Base-by-base conservation (phyloP, 139 green algal genomes). In the Eudorina sp. region DNA sequence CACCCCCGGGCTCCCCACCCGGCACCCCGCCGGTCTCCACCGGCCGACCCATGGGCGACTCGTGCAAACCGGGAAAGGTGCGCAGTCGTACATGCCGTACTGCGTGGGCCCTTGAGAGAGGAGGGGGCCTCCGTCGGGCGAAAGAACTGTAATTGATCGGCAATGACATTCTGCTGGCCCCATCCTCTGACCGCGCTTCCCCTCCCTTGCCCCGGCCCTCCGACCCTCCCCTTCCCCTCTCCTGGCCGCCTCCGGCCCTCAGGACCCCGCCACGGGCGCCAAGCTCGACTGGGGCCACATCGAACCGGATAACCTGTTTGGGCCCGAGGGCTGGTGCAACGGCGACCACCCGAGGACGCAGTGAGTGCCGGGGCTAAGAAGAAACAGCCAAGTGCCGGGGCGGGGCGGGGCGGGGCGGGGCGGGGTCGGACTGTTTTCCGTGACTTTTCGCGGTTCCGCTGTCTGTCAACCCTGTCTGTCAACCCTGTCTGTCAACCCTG, bases 291-390 rank as follows among this genome's bases (percentile, higher is more conserved):
- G 82, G 83, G 90, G 92, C 31, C 29, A 27, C 21, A 34, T 74
- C 0, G n/a, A 84, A 6, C 83, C 74, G 13, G 90, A 91, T 2
- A 62, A 93, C 19, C 31, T 95, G 31, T 92, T 92, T 38, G 93
- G 93, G 3, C 69, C 51, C 0, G 27, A 92, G 1, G 93, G 93
- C 41, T 95, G 92, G 91, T 95, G 93, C 83, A 89, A 94, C 62
- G 75, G 89, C 25, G 89, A 90, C n/a, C 43, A 53, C 31, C 70
- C 70, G 14, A 40, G 40, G 3, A 53, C 38, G 31, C 70, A 79
- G 70, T 79, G 38, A 79, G 70, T 43, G 62, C 62, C 27, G 58
- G 58, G 58, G 68, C 74, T 4, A 43, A 31, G 64, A 31, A 13
- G 64, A 31, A 31, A 43, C 18, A 21, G 58, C 16, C 6, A 21